phyloP scores from a whole-genome alignment of 495 filamentous ascomycete species.

The Hypomontagnella submonticulosa region DNA sequence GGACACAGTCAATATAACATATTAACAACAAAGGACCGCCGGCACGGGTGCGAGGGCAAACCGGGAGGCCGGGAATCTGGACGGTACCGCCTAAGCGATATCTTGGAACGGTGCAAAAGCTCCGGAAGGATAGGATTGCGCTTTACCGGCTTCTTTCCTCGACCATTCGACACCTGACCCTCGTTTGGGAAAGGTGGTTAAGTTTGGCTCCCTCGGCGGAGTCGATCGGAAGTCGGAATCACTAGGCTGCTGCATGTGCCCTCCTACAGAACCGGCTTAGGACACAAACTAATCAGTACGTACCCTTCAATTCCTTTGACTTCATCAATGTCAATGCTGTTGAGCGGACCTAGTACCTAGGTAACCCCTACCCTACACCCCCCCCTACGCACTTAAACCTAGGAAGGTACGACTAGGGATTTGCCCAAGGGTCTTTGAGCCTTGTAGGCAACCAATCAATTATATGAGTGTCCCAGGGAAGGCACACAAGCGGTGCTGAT shows the following conservation, averaged over 20 bases:
- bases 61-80: slow-evolving; percentile 28
- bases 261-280: slow-evolving; percentile 30
- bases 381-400: slow-evolving; percentile 14
- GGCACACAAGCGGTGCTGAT: slow-evolving; percentile 37
- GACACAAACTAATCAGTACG: slow-evolving; percentile 15
- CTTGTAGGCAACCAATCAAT: slow-evolving; percentile 39
- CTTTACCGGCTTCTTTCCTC: slow-evolving; percentile 32
- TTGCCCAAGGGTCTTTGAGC: slow-evolving; percentile 27
- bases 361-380: background rate
- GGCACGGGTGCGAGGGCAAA: slow-evolving; percentile 15
- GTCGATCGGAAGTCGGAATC: slow-evolving; percentile 39
- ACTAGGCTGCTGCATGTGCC: slow-evolving; percentile 27
- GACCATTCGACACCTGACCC: slow-evolving; percentile 29
- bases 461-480: slow-evolving; percentile 24
- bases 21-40: slow-evolving; percentile 9
- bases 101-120: slow-evolving; percentile 40
- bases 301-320: background rate
- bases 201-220: slow-evolving; percentile 24
- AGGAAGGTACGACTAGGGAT: slow-evolving; percentile 23
- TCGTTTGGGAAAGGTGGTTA: slow-evolving; percentile 29
- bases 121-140: slow-evolving; percentile 35
- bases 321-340: no score
- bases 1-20: background rate
- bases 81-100: slow-evolving; percentile 24
- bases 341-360: no score